Conservation (phyloP, 371 early-diverging fungal genomes). For the Syncephalastrum monosporum region DNA sequence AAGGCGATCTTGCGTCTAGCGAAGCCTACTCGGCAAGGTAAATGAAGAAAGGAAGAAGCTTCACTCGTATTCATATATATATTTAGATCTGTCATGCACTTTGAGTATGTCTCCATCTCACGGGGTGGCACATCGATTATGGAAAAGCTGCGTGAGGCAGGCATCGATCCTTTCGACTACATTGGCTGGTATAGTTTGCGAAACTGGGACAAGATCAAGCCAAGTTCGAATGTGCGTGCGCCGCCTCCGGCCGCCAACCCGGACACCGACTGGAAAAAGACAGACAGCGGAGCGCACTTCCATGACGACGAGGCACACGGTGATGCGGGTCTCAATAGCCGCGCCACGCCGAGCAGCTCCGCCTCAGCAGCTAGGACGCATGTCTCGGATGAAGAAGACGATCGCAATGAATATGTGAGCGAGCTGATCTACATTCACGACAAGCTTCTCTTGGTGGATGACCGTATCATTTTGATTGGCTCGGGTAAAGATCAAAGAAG, state of each 20-base stretch:
- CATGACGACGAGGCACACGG: conserved; percentile 11
- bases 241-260: neutral
- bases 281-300: conserved; percentile 15
- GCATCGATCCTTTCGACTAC: conserved; percentile 74
- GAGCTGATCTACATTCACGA: conserved; percentile 91
- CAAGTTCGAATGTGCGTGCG: neutral
- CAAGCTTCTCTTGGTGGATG: conserved; percentile 92
- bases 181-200: conserved; percentile 79
- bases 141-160: conserved; percentile 57
- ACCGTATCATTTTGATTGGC: conserved; percentile 79
- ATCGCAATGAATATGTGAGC: conserved; percentile 59
- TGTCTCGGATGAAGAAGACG: conserved; percentile 21
- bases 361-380: neutral
- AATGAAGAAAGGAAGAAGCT: neutral
- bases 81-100: conserved; percentile 69
- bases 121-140: conserved; percentile 76
- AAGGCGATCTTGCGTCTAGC: conserved; percentile 74
- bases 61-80: neutral
- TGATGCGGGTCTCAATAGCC: neutral
- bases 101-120: conserved; percentile 81
- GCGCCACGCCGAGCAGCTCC: neutral
- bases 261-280: conserved; percentile 1
- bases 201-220: conserved; percentile 62
- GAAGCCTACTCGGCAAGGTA: conserved; percentile 73
- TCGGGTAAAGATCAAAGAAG: conserved; percentile 60